Evolutionary conservation across 257 asterid species (phyloP), one percentile per base, ranked within the genome.

Genomic region (Hygrophila difformis): DNA sequence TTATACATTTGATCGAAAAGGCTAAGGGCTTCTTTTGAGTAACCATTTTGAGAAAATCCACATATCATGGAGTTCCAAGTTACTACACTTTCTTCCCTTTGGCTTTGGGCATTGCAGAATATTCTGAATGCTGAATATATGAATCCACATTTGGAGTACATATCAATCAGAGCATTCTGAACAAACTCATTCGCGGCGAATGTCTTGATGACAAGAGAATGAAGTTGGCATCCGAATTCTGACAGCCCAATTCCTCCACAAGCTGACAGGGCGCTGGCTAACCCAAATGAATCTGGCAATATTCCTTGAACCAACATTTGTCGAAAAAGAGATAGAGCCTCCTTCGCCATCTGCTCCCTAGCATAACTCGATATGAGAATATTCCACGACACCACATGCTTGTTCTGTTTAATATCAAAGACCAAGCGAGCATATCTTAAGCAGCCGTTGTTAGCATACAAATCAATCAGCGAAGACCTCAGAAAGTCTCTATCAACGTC

Each of bases 41-140:
- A 69, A 16, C 95, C 93, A 35, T 84, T 84, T 42, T 69, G 94
- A 15, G 67, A 66, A 45, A 84, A 69, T 29, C 97, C 93, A 53
- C 83, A 81, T 57, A 88, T 74, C 79, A 88, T 74, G 50, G 86
- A 71, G 59, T 85, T 88, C 97, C 95, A 84, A 11, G 87, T 57
- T 12, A 84, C 78, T n/a, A 75, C 78, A 18, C 79, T 61, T 51
- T 40, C 62, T 26, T 26, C 8, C 31, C 31, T 26, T n/a, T n/a
- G n/a, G 26, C 55, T 57, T 41, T 33, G 57, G 45, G 64, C 12
- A 12, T 54, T 75, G 1, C 51, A 53, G 42, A 88, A 88, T 56
- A 78, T 47, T 51, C 54, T 33, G 43, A 33, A 39, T 2, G 94
- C 97, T 0, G 81, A 73, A 35, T 56, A 51, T 41, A 70, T 50